A percentile compares a stretch with the other conserved stretches of the same genome.
Evolutionary conservation across 2,329 filamentous ascomycete species (phyloP).

Genomic region (Diaporthe eres): DNA sequence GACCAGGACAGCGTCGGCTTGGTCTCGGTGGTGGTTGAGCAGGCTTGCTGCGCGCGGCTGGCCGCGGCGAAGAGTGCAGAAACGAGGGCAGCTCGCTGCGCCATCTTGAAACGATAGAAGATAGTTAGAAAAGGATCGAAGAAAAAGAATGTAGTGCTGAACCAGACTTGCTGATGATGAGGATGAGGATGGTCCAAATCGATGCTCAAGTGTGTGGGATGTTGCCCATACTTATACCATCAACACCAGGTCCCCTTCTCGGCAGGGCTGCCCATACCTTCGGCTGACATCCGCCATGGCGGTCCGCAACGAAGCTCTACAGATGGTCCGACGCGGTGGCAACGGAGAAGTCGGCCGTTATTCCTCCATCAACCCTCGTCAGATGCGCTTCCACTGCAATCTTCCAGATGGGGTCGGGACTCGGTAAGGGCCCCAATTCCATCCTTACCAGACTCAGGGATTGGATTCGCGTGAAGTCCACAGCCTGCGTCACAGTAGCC

Average conservation of each 20-base stretch:
- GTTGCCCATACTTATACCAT: constrained; percentile 36
- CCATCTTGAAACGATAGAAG: constrained; percentile 40
- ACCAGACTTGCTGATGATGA: constrained; percentile 38
- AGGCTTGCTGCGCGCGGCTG: constrained; percentile 64
- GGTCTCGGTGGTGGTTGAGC: constrained; percentile 61
- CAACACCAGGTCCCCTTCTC: constrained; percentile 2
- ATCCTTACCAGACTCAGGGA: background rate
- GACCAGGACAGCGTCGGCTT: constrained; percentile 69
- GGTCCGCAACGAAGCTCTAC: background rate
- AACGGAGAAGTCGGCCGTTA: constrained; percentile 8
- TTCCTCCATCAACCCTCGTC: constrained; percentile 19
- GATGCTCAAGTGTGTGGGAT: constrained; percentile 1
- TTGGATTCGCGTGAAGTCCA: background rate
- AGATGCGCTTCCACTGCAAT: constrained; percentile 38
- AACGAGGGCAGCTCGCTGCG: constrained; percentile 46
- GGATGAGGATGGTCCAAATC: constrained; percentile 6
- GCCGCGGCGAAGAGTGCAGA: constrained; percentile 58
- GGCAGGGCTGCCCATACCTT: background rate
- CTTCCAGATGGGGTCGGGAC: constrained; percentile 28
- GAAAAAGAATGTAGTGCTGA: constrained; percentile 36
- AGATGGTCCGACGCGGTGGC: constrained; percentile 2
- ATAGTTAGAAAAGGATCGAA: constrained; percentile 35
- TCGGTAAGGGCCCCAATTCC: constrained; percentile 19
- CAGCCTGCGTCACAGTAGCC: constrained; percentile 34
- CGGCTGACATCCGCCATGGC: background rate